Percentiles rank a stretch among this genome's conserved stretches.
Evolutionary conservation across 2,329 filamentous ascomycete genomes (phyloP).

Genomic region (Stagonosporopsis cucurbitacearum): DNA sequence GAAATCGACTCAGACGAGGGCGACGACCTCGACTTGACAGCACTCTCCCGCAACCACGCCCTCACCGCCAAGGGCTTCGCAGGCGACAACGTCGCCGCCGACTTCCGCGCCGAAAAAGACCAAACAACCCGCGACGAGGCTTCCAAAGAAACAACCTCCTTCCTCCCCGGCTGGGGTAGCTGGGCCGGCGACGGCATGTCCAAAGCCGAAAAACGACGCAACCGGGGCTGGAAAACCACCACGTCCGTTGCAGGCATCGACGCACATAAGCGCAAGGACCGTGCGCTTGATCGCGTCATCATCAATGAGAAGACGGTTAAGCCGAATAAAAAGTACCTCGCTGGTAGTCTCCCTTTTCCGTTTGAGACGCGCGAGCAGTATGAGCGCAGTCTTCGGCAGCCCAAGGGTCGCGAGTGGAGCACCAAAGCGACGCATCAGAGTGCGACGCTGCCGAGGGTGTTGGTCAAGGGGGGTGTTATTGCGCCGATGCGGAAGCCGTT

Average conservation of each 20-base stretch:
- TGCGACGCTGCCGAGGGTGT: slow-evolving; percentile 83
- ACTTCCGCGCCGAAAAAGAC: slow-evolving; percentile 83
- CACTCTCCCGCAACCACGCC: slow-evolving; percentile 61
- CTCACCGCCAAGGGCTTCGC: slow-evolving; percentile 87
- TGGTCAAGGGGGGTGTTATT: slow-evolving; percentile 95
- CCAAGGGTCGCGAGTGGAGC: slow-evolving; percentile 91
- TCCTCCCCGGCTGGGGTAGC: slow-evolving; percentile 91
- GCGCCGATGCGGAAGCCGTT: slow-evolving; percentile 82
- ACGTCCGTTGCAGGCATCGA: slow-evolving; percentile 76
- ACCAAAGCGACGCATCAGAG: slow-evolving; percentile 96
- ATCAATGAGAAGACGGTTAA: slow-evolving; percentile 89
- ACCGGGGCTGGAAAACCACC: slow-evolving; percentile 60
- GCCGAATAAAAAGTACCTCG: slow-evolving; percentile 91
- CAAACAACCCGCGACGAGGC: slow-evolving; percentile 76
- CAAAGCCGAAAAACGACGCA: slow-evolving; percentile 66
- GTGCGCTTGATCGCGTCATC: slow-evolving; percentile 82
- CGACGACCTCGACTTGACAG: slow-evolving; percentile 50
- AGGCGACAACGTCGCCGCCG: slow-evolving; percentile 78
- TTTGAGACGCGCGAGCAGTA: slow-evolving; percentile 90
- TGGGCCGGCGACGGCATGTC: slow-evolving; percentile 88
- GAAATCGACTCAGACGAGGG: slow-evolving; percentile 44
- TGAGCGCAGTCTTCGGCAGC: slow-evolving; percentile 83
- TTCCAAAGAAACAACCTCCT: slow-evolving; percentile 80
- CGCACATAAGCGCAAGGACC: slow-evolving; percentile 78
- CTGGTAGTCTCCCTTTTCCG: slow-evolving; percentile 82